These are phyloP conservation scores for Vigna hirtella DNA, from an alignment of 306 rosid genomes.

Conservation along the genomic window DNA sequence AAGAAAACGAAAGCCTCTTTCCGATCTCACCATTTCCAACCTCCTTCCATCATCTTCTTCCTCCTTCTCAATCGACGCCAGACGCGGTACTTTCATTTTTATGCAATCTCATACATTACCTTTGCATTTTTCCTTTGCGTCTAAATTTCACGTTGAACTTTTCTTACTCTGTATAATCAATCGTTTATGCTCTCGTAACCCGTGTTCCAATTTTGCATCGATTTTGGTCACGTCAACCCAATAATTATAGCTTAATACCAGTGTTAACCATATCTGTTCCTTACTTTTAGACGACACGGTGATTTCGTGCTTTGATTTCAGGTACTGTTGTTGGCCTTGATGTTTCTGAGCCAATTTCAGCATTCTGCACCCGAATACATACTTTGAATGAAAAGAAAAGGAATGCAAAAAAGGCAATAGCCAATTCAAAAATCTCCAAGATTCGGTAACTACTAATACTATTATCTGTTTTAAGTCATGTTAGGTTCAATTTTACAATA, in stretches of 20 bases:
- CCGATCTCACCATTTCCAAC: slow-evolving; percentile 63
- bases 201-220: background rate
- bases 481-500: background rate
- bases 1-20: slow-evolving; percentile 62
- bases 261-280: background rate
- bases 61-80: background rate
- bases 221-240: background rate
- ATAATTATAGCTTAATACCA: background rate
- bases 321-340: slow-evolving; percentile 40
- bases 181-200: background rate
- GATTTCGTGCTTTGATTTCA: slow-evolving; percentile 40
- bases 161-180: background rate
- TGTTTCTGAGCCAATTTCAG: slow-evolving; percentile 51
- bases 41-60: slow-evolving; percentile 41
- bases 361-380: slow-evolving; percentile 44
- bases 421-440: slow-evolving; percentile 36
- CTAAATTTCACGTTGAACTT: background rate
- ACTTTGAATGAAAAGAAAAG: slow-evolving; percentile 49
- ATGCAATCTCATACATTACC: too few species aligned
- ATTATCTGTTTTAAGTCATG: background rate
- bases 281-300: background rate
- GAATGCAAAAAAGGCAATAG: slow-evolving; percentile 46
- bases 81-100: slow-evolving; percentile 4
- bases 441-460: slow-evolving; percentile 42
- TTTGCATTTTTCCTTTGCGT: background rate